Conservation (phyloP, 768 basidiomycete genomes). For the Phlebiopsis flavidoalba region DNA sequence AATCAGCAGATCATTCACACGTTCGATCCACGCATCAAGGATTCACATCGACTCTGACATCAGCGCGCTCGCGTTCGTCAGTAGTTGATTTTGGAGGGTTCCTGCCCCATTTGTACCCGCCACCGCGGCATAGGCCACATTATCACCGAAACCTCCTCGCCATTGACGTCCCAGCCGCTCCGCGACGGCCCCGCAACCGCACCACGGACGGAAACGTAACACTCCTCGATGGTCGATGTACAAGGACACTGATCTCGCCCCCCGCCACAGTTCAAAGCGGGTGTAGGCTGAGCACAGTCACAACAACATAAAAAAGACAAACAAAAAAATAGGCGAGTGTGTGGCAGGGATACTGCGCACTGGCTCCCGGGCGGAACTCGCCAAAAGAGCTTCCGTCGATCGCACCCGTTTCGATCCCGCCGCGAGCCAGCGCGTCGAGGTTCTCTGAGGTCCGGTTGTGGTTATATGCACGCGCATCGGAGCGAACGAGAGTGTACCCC, state of each 20-base stretch:
- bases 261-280: slow-evolving; percentile 96
- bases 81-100: slow-evolving; percentile 88
- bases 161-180: slow-evolving; percentile 95
- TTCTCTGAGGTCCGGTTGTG: slow-evolving; percentile 96
- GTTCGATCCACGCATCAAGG: not conserved
- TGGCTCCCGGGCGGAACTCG: slow-evolving; percentile 98
- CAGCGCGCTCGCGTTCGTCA: slow-evolving; percentile 92
- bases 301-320: too few relatives aligned
- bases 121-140: slow-evolving; percentile 96
- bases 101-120: slow-evolving; percentile 74
- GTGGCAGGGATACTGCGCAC: slow-evolving; percentile 95
- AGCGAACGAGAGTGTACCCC: slow-evolving; percentile 93
- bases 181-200: slow-evolving; percentile 87
- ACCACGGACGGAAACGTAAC: slow-evolving; percentile 99
- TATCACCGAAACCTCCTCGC: slow-evolving; percentile 97
- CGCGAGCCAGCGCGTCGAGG: slow-evolving; percentile 89
- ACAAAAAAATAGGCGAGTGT: too few relatives aligned
- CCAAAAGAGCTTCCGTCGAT: slow-evolving; percentile 99
- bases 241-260: slow-evolving; percentile 96
- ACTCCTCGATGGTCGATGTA: slow-evolving; percentile 99
- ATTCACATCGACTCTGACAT: slow-evolving; percentile 97
- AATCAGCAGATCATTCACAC: slow-evolving; percentile 18
- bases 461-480: slow-evolving; percentile 95
- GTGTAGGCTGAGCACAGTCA: slow-evolving; percentile 98
- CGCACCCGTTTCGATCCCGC: slow-evolving; percentile 96